Conservation (phyloP, 352 stramenopile species). For the Thraustochytrium sp. region DNA sequence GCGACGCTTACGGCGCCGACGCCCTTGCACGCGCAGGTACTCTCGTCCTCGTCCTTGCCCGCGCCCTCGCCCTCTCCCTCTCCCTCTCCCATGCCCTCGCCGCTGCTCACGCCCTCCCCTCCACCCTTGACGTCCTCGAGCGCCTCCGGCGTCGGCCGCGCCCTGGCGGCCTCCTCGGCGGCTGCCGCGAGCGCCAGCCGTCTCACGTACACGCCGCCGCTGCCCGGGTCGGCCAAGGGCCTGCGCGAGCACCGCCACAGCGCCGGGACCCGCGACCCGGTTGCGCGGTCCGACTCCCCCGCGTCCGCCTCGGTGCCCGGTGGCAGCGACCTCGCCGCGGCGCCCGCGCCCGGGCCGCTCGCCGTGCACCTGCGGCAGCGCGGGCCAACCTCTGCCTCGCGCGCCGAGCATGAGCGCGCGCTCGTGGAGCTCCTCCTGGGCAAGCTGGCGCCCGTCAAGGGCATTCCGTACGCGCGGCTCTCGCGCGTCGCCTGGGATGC, state of each 20-base stretch:
- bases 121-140: neutral
- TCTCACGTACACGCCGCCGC: neutral
- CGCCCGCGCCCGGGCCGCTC: neutral
- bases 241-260: neutral
- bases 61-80: neutral
- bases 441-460: constrained; percentile 8
- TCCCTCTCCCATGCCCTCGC: no score
- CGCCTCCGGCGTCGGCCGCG: neutral
- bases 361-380: no score
- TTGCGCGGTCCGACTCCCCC: neutral
- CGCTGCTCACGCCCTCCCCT: no score
- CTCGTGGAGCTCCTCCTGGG: neutral
- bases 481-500: neutral
- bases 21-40: neutral
- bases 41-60: neutral
- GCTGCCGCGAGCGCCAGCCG: neutral
- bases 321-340: neutral
- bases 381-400: no score
- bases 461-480: constrained; percentile 9
- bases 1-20: neutral
- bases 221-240: neutral
- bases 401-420: neutral
- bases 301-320: neutral
- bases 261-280: neutral
- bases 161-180: neutral